These are phyloP conservation scores for Monosporozyma unispora DNA, from an alignment of 805 yeast genomes.

Conservation along the genomic window DNA sequence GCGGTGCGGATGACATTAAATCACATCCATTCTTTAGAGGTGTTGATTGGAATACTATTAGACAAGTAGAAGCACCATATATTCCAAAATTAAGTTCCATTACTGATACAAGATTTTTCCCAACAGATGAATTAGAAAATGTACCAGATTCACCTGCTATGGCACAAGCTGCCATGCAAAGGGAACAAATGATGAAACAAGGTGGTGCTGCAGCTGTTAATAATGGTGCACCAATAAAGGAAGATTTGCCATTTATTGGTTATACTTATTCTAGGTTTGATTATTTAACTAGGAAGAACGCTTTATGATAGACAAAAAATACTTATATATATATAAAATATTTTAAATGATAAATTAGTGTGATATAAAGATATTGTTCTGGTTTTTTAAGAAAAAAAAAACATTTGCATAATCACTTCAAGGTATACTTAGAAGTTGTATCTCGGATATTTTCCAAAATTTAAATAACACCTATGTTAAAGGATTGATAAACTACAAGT, in stretches of 20 bases:
- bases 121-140: slow-evolving; percentile 91
- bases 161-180: slow-evolving; percentile 56
- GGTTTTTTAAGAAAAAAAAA: too few relatives aligned
- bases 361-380: too few relatives aligned
- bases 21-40: slow-evolving; percentile 89
- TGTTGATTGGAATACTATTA: slow-evolving; percentile 87
- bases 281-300: slow-evolving; percentile 71
- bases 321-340: too few relatives aligned
- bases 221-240: slow-evolving; percentile 38
- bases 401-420: too few relatives aligned
- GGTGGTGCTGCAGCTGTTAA: slow-evolving; percentile 32
- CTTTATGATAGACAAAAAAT: slow-evolving; percentile 17
- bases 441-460: too few relatives aligned
- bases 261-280: slow-evolving; percentile 94
- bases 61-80: slow-evolving; percentile 87
- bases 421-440: too few relatives aligned
- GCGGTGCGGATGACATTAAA: slow-evolving; percentile 89
- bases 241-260: slow-evolving; percentile 94
- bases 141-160: slow-evolving; percentile 84
- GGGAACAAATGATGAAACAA: slow-evolving; percentile 42
- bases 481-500: too few relatives aligned
- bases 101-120: slow-evolving; percentile 96
- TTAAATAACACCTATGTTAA: too few relatives aligned
- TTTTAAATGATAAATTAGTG: too few relatives aligned
- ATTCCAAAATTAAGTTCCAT: slow-evolving; percentile 85